Evolutionary conservation across 371 early-diverging fungal species (phyloP).

Genomic region (Mucor sp.): DNA sequence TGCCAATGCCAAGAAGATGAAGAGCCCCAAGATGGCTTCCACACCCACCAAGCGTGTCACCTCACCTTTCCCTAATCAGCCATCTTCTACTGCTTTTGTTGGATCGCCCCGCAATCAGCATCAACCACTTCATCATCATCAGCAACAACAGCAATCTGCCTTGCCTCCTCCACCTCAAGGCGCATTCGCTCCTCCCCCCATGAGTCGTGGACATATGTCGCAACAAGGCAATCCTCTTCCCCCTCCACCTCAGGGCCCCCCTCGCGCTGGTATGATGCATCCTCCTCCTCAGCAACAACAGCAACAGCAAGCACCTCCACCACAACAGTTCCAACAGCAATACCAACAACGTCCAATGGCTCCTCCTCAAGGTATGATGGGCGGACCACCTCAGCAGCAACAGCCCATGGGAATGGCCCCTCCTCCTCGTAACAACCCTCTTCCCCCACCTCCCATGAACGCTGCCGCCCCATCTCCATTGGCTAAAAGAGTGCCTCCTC

Average conservation of each 20-base stretch:
- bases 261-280: slow-evolving; percentile 8
- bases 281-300: slow-evolving; percentile 7
- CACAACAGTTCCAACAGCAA: slow-evolving; percentile 3
- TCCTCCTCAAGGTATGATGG: slow-evolving; percentile 13
- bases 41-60: slow-evolving; percentile 39
- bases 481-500: slow-evolving; percentile 6
- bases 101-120: slow-evolving; percentile 20
- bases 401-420: not conserved
- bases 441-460: slow-evolving; percentile 43
- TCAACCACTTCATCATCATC: slow-evolving; percentile 15
- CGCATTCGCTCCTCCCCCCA: slow-evolving; percentile 22
- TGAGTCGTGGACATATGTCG: slow-evolving; percentile 11
- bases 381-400: not conserved
- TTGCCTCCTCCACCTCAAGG: slow-evolving; percentile 26
- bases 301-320: not conserved
- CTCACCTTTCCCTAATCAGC: slow-evolving; percentile 52
- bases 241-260: slow-evolving; percentile 17
- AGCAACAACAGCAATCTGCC: slow-evolving; percentile 4
- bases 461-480: slow-evolving; percentile 27
- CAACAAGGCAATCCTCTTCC: not conserved
- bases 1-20: slow-evolving; percentile 18
- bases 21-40: slow-evolving; percentile 29
- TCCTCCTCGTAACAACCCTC: slow-evolving; percentile 16
- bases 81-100: slow-evolving; percentile 38
- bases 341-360: slow-evolving; percentile 3